Evolutionary conservation across 495 filamentous ascomycete species (phyloP).

Genomic region (Hapsidospora chrysogenum): DNA sequence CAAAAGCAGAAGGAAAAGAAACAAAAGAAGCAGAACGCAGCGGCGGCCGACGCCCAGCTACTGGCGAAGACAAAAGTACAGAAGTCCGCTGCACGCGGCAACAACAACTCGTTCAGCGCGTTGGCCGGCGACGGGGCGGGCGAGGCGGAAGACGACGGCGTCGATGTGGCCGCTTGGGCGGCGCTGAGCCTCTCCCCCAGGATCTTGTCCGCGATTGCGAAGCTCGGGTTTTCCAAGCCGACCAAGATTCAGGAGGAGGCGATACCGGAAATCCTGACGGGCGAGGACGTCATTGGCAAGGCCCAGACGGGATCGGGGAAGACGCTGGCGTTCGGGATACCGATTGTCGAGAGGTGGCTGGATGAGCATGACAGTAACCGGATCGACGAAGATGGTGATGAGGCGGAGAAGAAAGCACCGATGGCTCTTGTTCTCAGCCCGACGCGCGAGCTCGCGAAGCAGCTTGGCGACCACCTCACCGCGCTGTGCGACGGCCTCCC

Average conservation of each 20-base stretch:
- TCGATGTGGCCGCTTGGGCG: constrained; percentile 1
- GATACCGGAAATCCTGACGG: constrained; percentile 64
- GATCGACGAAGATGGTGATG: constrained; percentile 17
- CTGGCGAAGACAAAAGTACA: not conserved
- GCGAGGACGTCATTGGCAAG: constrained; percentile 61
- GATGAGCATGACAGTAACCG: too few relatives aligned
- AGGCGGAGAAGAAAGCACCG: constrained; percentile 29
- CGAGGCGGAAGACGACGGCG: constrained; percentile 1
- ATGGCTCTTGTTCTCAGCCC: constrained; percentile 84
- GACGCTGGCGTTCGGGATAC: constrained; percentile 69
- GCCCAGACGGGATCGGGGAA: constrained; percentile 75
- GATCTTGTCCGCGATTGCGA: not conserved
- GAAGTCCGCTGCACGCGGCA: not conserved
- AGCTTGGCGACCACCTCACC: constrained; percentile 66
- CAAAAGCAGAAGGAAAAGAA: not conserved
- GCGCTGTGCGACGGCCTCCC: constrained; percentile 46
- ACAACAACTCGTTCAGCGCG: constrained; percentile 2
- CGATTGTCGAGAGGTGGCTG: constrained; percentile 53
- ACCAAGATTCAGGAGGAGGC: constrained; percentile 56
- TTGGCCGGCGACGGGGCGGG: constrained; percentile 1
- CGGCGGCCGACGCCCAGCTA: not conserved
- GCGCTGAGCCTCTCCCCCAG: constrained; percentile 1
- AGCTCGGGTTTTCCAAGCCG: constrained; percentile 3
- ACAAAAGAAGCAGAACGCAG: not conserved
- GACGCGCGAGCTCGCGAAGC: constrained; percentile 84